These are phyloP conservation scores for Plasmodium berghei DNA, from an alignment of 169 alveolate species.

Conservation along the genomic window DNA sequence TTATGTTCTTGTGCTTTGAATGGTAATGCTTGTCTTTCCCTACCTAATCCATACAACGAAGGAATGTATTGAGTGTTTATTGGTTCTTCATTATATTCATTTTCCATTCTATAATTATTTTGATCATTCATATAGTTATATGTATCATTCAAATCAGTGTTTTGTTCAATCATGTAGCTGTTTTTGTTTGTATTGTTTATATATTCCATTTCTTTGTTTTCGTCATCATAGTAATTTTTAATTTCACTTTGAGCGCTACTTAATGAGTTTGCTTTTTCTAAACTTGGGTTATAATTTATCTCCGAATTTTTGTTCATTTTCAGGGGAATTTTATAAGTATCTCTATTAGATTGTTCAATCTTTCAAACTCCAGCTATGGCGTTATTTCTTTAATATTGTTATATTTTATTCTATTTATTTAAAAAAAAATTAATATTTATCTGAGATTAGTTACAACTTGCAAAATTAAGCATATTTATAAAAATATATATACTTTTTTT, in stretches of 20 bases:
- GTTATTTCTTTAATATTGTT: too few species aligned
- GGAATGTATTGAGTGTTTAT: constrained; percentile 38
- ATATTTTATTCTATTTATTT: too few species aligned
- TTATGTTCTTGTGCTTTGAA: constrained; percentile 4
- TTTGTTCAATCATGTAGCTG: not conserved
- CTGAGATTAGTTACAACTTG: not conserved
- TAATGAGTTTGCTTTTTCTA: not conserved
- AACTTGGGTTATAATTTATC: constrained; percentile 15
- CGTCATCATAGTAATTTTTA: not conserved
- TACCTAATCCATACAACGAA: constrained; percentile 55
- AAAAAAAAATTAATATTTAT: too few species aligned
- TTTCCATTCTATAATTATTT: not conserved
- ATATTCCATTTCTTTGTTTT: not conserved
- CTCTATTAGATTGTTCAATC: too few species aligned
- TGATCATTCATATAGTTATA: not conserved
- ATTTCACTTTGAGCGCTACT: not conserved
- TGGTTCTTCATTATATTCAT: constrained; percentile 5
- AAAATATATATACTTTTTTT: not conserved
- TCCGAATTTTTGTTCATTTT: constrained; percentile 57
- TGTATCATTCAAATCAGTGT: constrained; percentile 17
- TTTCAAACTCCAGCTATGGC: too few species aligned
- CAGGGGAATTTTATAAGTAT: not conserved
- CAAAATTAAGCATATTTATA: not conserved
- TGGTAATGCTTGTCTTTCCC: constrained; percentile 43
- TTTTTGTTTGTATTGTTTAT: not conserved